Conservation (phyloP, 2,329 filamentous ascomycete species). For the Phaeosphaeria sp. region DNA sequence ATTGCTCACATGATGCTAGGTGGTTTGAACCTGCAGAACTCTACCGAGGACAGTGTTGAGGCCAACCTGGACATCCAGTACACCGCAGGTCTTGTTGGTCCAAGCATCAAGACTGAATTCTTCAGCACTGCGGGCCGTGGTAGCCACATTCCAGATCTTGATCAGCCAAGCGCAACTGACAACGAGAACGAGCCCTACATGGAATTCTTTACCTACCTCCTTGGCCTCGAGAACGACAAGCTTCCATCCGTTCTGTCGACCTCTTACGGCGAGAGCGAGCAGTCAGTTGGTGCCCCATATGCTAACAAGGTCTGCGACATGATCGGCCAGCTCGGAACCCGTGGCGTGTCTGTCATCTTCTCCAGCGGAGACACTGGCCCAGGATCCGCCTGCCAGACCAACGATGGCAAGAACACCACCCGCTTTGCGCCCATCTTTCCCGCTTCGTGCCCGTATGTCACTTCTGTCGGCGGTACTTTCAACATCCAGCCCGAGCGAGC, state of each 20-base stretch:
- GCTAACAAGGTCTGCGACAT: constrained; percentile 48
- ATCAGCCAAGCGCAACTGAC: constrained; percentile 50
- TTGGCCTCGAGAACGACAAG: constrained; percentile 39
- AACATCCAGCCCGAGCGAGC: constrained; percentile 50
- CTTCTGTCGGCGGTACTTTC: constrained; percentile 53
- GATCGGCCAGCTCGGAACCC: constrained; percentile 49
- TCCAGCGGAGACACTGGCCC: constrained; percentile 50
- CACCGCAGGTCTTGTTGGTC: constrained; percentile 53
- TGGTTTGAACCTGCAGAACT: constrained; percentile 42
- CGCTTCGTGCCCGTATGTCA: constrained; percentile 57
- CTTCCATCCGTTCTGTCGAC: constrained; percentile 49
- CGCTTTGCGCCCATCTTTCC: constrained; percentile 56
- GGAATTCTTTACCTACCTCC: constrained; percentile 48
- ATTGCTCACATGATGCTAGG: constrained; percentile 20
- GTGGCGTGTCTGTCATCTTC: constrained; percentile 50
- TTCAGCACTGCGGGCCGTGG: constrained; percentile 58
- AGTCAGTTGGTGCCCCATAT: constrained; percentile 47
- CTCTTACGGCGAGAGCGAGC: constrained; percentile 51
- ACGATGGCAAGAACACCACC: constrained; percentile 53
- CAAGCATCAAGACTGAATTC: constrained; percentile 52
- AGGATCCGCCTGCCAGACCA: constrained; percentile 53
- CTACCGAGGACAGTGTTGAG: constrained; percentile 52
- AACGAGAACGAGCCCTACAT: constrained; percentile 58
- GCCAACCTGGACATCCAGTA: constrained; percentile 61
- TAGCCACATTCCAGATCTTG: constrained; percentile 55